A percentile compares a stretch with the other conserved stretches of the same genome.
These are phyloP conservation scores for Blepharisma japonicum DNA, from an alignment of 73 alveolate genomes.

Conservation along the genomic window DNA sequence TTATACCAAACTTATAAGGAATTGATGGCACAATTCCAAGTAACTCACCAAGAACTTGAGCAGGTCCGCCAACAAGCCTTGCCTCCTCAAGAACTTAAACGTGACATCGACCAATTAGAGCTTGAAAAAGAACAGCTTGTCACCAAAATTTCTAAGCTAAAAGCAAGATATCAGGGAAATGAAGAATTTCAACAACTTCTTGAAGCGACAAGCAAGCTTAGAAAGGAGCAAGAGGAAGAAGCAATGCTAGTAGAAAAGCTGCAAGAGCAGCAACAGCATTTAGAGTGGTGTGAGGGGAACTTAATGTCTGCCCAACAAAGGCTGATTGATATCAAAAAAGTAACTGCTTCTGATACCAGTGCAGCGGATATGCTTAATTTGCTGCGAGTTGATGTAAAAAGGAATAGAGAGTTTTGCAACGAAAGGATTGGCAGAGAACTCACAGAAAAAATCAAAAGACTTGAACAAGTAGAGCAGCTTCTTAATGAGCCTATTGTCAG, in stretches of 20 bases:
- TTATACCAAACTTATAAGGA: constrained; percentile 69
- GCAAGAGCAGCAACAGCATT: constrained; percentile 71
- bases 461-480: constrained; percentile 73
- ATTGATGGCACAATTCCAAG: constrained; percentile 79
- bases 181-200: constrained; percentile 86
- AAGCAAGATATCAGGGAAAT: constrained; percentile 64
- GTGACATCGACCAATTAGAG: constrained; percentile 79
- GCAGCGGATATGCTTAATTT: constrained; percentile 72
- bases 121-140: constrained; percentile 82
- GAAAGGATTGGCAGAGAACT: constrained; percentile 87
- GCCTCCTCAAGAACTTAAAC: constrained; percentile 80
- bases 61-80: constrained; percentile 68
- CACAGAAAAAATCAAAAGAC: constrained; percentile 72
- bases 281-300: constrained; percentile 78
- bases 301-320: constrained; percentile 73
- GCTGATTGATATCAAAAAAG: constrained; percentile 69
- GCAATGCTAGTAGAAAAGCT: constrained; percentile 78
- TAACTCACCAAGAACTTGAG: constrained; percentile 84
- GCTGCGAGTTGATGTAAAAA: constrained; percentile 70
- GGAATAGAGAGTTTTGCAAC: constrained; percentile 77
- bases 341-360: constrained; percentile 58
- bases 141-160: constrained; percentile 70
- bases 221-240: constrained; percentile 89
- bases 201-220: constrained; percentile 81
- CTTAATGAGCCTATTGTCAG: constrained; percentile 82